Evolutionary conservation across 164 flowering plant genomes (phyloP), one percentile per base, ranked within the genome.

Genomic region (Buxus sempervirens): DNA sequence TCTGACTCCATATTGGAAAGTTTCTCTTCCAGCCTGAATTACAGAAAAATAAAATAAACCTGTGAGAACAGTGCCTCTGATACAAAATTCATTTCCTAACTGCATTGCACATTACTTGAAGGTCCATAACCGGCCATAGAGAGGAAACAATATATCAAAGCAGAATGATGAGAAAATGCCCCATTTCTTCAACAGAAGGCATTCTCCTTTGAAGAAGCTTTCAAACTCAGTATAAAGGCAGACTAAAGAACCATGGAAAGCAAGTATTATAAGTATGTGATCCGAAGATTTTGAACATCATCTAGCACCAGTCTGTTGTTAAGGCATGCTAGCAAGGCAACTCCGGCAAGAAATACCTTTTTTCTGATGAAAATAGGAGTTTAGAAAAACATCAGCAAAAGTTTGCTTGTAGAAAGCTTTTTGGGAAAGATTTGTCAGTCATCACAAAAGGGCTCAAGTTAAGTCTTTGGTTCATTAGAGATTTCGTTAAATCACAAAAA

Each of bases 11-110:
- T 69, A 72, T 93, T 96, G 24, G 90, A 80, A 70, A 90, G 85
- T 73, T 93, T 96, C 82, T 93, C 98, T 72, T 96, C 99, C 48
- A 93, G 80, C 84, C 99, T 96, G 81, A 75, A 63, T 45, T 28
- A 73, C 21, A 67, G 25, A 38, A 63, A 61, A 2, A 12, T n/a
- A n/a, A 68, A 62, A 12, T 1, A 64, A 26, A 63, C 19, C 12
- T 9, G 42, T 54, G 16, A 55, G 14, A 38, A 32, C 3, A 4
- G 25, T 21, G n/a, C 38, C 16, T 38, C 14, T 38, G 21, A 45
- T 45, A 15, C 51, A 45, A 1, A 10, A 1, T 10, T 15, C 51
- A 45, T 45, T 6, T 15, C 51, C 51, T 32, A 32, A 32, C n/a
- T 32, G 38, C 38, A 3, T 32, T 32, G 5, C 38, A 32, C 7